Conservation (phyloP, 345 rosid genomes). For the Hibiscus trionum region DNA sequence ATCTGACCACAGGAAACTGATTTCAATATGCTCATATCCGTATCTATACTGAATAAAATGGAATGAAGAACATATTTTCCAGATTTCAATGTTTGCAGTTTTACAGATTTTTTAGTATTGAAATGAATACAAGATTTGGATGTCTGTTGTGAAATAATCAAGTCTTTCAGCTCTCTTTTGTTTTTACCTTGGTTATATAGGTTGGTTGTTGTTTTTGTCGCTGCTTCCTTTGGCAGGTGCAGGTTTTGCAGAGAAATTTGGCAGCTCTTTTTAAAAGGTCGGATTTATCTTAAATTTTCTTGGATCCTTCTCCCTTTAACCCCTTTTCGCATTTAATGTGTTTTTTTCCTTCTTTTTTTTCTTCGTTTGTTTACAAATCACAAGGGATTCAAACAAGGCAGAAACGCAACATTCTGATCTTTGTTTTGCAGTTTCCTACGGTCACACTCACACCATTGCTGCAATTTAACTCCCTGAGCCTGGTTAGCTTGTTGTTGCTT, state of each 20-base stretch:
- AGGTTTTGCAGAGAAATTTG: conserved; percentile 18
- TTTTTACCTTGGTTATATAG: conserved; percentile 17
- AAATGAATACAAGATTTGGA: too few species aligned
- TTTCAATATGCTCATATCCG: neutral
- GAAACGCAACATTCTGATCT: too few species aligned
- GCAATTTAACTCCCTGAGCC: too few species aligned
- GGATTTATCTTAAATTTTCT: conserved; percentile 6
- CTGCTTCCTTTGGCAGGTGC: conserved; percentile 26
- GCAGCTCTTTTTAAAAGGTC: conserved; percentile 29
- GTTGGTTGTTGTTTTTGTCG: conserved; percentile 28
- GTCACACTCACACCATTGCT: too few species aligned
- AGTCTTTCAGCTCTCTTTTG: conserved; percentile 14
- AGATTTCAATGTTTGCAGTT: conserved; percentile 1
- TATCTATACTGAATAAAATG: conserved; percentile 3
- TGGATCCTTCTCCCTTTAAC: neutral
- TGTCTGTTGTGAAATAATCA: conserved; percentile 2
- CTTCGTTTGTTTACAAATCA: neutral
- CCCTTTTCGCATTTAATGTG: too few species aligned
- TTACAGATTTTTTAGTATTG: neutral
- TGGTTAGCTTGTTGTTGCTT: too few species aligned
- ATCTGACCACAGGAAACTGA: conserved; percentile 9
- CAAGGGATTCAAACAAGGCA: neutral
- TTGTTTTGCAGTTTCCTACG: too few species aligned
- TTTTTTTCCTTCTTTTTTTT: neutral
- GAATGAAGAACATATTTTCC: neutral